Base-by-base conservation (phyloP, 768 basidiomycete genomes). In the Peribolospora kevripleyi region DNA sequence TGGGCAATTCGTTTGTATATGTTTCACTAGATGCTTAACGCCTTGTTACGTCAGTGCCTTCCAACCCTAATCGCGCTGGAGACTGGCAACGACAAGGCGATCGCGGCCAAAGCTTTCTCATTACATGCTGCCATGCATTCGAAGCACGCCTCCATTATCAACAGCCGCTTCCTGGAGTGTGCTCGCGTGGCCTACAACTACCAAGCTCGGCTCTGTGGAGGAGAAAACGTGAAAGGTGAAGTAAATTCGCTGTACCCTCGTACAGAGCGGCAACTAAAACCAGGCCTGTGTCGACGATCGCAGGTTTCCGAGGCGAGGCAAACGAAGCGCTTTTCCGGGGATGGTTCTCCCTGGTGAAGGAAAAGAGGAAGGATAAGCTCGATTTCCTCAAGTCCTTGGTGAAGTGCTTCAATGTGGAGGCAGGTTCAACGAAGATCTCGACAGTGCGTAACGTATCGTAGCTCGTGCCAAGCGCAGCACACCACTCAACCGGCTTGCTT, bases 1-100 rank as follows among this genome's bases (percentile, higher is more conserved):
- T 25, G n/a, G 45, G 42, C 7, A 10, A n/a, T 53, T 14, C 48
- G 36, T 38, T 4, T 37, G 11, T 38, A 10, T 41, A 8, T 13
- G 48, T 54, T 58, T 58, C 40, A 53, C 47, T 9, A 50, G 50
- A 3, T 10, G 10, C 25, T 36, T 48, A 25, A 48, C 6, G 8
- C 36, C 39, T 59, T 42, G n/a, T 61, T 40, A 41, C 55, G 9
- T 3, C 59, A 90, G 80, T 91, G 85, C 42, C 81, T 93, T 66
- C 88, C 91, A 0, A 76, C 87, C 37, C 81, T 95, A 55, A 76
- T 97, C 7, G 84, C 88, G 5, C 73, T 95, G n/a, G 91, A 95
- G 68, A 93, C 91, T 0, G 54, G 57, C n/a, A 82, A 80, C 7
- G 72, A 72, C 43, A 57, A 68, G 0, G 64, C 66, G 3, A 69